These are phyloP conservation scores for Pterulicium gracile DNA, from an alignment of 1,284 basidiomycete genomes.

Conservation along the genomic window DNA sequence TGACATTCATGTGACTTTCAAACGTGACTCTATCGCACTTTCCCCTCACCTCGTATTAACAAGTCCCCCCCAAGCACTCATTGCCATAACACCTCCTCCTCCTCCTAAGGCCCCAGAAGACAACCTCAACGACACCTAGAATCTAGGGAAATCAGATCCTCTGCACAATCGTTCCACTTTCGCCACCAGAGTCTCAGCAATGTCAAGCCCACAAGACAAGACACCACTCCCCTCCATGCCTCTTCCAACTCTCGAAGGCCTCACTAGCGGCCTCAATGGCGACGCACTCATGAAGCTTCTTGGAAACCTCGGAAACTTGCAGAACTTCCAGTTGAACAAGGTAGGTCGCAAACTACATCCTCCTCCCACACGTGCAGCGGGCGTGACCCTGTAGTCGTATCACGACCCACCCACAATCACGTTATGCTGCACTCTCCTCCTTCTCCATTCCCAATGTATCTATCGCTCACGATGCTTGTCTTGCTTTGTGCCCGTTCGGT, in stretches of 20 bases:
- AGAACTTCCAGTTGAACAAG: background rate
- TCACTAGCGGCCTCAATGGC: background rate
- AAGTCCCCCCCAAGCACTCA: background rate
- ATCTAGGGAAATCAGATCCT: too few species aligned
- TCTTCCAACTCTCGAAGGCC: background rate
- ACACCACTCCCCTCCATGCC: background rate
- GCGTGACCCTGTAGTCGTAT: slow-evolving; percentile 1
- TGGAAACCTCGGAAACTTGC: background rate
- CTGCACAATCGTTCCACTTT: background rate
- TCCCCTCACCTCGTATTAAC: background rate
- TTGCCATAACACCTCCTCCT: background rate
- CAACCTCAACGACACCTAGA: too few species aligned
- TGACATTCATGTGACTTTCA: slow-evolving; percentile 2
- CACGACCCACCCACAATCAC: background rate
- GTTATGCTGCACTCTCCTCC: background rate
- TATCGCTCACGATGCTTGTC: too few species aligned
- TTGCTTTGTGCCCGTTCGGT: too few species aligned
- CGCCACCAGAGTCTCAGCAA: background rate
- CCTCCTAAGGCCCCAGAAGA: background rate
- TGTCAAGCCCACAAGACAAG: slow-evolving; percentile 1
- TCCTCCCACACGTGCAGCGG: slow-evolving; percentile 2
- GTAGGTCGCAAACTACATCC: background rate
- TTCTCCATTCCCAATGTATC: background rate
- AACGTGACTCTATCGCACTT: slow-evolving; percentile 1
- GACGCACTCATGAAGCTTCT: background rate